These are phyloP conservation scores for Globisporangium okanoganense DNA, from an alignment of 352 stramenopile genomes.

Conservation along the genomic window DNA sequence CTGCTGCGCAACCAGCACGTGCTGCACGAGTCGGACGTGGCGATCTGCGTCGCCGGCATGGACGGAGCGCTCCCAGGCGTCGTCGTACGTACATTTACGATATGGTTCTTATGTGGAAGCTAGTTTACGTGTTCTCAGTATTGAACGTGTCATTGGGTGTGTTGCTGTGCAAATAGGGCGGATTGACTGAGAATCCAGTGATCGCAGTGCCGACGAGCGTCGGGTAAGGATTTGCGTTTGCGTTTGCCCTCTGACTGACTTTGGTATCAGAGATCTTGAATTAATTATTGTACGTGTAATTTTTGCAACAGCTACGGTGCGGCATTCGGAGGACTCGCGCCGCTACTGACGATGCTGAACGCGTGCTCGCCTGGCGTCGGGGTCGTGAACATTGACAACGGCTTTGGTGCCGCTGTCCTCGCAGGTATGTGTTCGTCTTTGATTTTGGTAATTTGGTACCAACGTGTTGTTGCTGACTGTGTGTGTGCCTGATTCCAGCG, in stretches of 20 bases:
- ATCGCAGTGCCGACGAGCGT: slow-evolving; percentile 92
- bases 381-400: slow-evolving; percentile 99
- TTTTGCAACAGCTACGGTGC: slow-evolving; percentile 61
- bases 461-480: neutral
- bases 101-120: neutral
- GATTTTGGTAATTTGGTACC: no score
- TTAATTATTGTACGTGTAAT: neutral
- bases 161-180: slow-evolving; percentile 37
- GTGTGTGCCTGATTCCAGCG: neutral
- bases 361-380: slow-evolving; percentile 96
- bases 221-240: slow-evolving; percentile 74
- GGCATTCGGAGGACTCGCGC: slow-evolving; percentile 89
- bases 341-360: slow-evolving; percentile 98
- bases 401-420: slow-evolving; percentile 95
- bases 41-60: slow-evolving; percentile 97
- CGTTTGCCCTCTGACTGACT: neutral
- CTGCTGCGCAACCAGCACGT: slow-evolving; percentile 86
- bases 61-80: slow-evolving; percentile 96
- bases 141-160: neutral
- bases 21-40: slow-evolving; percentile 86
- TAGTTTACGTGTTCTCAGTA: neutral
- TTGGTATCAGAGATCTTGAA: neutral
- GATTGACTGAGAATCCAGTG: slow-evolving; percentile 78
- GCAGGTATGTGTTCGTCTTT: slow-evolving; percentile 64
- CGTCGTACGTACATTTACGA: slow-evolving; percentile 68